Percentiles rank a stretch among this genome's conserved stretches.
phyloP scores from a whole-genome alignment of 257 asterid genomes.

The Nicotiana tomentosiformis region DNA sequence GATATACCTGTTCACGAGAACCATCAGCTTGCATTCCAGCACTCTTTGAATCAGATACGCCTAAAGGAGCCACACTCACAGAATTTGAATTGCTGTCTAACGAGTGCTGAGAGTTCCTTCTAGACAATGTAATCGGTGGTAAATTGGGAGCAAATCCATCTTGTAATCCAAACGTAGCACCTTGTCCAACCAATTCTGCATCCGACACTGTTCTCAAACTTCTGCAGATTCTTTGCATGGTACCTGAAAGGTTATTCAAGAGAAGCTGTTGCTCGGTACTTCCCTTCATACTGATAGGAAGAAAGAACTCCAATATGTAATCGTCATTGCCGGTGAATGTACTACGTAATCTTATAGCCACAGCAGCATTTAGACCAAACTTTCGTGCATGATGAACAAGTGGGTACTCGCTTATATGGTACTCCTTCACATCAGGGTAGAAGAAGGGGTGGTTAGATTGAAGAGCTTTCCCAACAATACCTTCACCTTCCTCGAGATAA shows the following conservation, averaged over 20 bases:
- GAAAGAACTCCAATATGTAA: slow-evolving; percentile 83
- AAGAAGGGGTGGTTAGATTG: slow-evolving; percentile 82
- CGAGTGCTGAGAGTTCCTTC: slow-evolving; percentile 39
- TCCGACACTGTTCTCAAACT: slow-evolving; percentile 78
- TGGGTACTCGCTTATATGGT: slow-evolving; percentile 74
- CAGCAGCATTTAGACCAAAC: slow-evolving; percentile 76
- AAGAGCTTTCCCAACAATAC: slow-evolving; percentile 89
- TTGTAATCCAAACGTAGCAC: slow-evolving; percentile 24
- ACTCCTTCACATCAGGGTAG: slow-evolving; percentile 67
- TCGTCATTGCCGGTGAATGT: slow-evolving; percentile 63
- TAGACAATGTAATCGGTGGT: slow-evolving; percentile 29
- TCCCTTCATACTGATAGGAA: slow-evolving; percentile 72
- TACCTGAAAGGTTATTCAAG: slow-evolving; percentile 78
- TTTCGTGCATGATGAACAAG: slow-evolving; percentile 92
- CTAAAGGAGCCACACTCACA: slow-evolving; percentile 9
- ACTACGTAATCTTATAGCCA: slow-evolving; percentile 86
- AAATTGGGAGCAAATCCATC: slow-evolving; percentile 22
- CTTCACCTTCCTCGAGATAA: slow-evolving; percentile 79
- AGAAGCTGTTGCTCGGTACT: slow-evolving; percentile 70
- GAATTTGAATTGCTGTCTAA: slow-evolving; percentile 30
- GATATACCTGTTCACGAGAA: slow-evolving; percentile 38
- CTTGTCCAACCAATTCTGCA: slow-evolving; percentile 38
- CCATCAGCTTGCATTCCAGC: slow-evolving; percentile 27
- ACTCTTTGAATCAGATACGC: slow-evolving; percentile 30
- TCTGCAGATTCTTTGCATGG: slow-evolving; percentile 88